These are phyloP conservation scores for Metschnikowia bowlesiae DNA, from an alignment of 805 yeast species.

Conservation along the genomic window DNA sequence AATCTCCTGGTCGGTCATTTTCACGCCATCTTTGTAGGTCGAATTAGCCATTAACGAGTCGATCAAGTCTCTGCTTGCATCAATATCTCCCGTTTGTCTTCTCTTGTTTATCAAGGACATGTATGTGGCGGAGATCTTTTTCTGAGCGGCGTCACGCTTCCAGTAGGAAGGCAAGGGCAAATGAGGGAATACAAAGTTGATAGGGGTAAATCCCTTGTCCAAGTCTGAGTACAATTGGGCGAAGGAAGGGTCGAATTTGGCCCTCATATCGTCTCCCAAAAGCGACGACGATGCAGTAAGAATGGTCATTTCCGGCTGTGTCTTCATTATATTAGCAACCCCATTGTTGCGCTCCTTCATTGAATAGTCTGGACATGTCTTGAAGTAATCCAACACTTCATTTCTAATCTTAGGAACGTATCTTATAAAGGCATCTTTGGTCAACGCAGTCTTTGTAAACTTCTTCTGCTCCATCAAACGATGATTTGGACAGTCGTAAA, in stretches of 20 bases:
- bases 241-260: slow-evolving; percentile 72
- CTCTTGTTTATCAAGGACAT: slow-evolving; percentile 71
- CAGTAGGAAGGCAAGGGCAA: slow-evolving; percentile 83
- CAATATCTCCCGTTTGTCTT: slow-evolving; percentile 68
- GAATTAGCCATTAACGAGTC: slow-evolving; percentile 80
- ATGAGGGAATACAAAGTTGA: slow-evolving; percentile 93
- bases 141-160: slow-evolving; percentile 85
- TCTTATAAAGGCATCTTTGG: slow-evolving; percentile 73
- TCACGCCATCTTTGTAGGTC: slow-evolving; percentile 87
- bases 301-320: slow-evolving; percentile 93
- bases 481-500: slow-evolving; percentile 92
- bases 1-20: slow-evolving; percentile 93
- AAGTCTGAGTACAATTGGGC: slow-evolving; percentile 85
- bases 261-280: slow-evolving; percentile 88
- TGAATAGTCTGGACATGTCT: slow-evolving; percentile 46
- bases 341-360: slow-evolving; percentile 39
- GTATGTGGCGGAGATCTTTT: slow-evolving; percentile 73
- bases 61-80: slow-evolving; percentile 77
- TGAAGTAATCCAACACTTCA: slow-evolving; percentile 69
- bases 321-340: slow-evolving; percentile 61
- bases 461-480: slow-evolving; percentile 98
- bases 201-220: slow-evolving; percentile 94
- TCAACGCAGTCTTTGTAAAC: slow-evolving; percentile 86
- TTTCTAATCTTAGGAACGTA: slow-evolving; percentile 87
- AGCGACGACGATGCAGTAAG: slow-evolving; percentile 93